Percentiles rank a stretch among this genome's conserved stretches.
Evolutionary conservation across 1,284 basidiomycete species (phyloP).

Genomic region (Fomitopsis betulina): DNA sequence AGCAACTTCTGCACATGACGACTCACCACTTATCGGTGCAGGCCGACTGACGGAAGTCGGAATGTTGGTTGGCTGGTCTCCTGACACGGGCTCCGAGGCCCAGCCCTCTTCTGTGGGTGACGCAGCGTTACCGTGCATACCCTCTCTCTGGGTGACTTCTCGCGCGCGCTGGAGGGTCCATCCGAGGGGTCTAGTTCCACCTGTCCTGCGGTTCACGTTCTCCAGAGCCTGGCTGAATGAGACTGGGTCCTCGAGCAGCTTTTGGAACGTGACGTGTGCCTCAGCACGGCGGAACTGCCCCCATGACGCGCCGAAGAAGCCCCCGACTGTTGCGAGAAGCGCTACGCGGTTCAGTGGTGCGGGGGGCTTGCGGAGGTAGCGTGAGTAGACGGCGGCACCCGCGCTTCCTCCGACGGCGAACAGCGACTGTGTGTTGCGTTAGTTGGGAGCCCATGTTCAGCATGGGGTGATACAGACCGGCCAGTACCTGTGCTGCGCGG

Average conservation of each 20-base stretch:
- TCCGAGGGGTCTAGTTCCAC: constrained; percentile 11
- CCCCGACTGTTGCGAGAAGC: constrained; percentile 10
- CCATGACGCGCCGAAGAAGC: constrained; percentile 14
- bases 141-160: constrained; percentile 3
- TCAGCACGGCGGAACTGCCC: constrained; percentile 18
- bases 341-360: constrained; percentile 12
- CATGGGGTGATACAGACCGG: constrained; percentile 29
- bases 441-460: neutral
- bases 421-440: constrained; percentile 15
- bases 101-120: constrained; percentile 1
- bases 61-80: neutral
- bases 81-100: neutral
- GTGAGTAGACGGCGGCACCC: constrained; percentile 10
- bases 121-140: constrained; percentile 5
- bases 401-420: constrained; percentile 18
- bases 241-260: constrained; percentile 29
- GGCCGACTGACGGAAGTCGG: neutral
- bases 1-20: neutral
- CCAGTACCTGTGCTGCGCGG: constrained; percentile 38
- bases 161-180: constrained; percentile 10
- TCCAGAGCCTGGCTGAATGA: constrained; percentile 36
- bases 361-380: constrained; percentile 9
- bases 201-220: constrained; percentile 30
- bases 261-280: constrained; percentile 16
- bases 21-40: neutral